Conservation (phyloP, 306 rosid genomes). For the Cucurbita pepo region DNA sequence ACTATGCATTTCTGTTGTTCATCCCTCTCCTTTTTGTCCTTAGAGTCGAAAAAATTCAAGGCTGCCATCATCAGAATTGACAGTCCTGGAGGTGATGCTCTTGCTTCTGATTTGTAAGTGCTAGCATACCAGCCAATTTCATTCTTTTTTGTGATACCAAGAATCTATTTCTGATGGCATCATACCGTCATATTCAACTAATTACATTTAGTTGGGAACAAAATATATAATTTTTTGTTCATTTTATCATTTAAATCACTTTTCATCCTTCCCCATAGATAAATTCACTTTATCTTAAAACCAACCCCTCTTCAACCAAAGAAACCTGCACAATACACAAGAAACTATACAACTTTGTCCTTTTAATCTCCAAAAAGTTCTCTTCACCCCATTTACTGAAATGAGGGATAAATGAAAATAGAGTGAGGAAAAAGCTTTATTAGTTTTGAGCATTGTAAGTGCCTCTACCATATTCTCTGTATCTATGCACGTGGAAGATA, state of each 20-base stretch:
- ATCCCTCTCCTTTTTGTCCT: slow-evolving; percentile 1
- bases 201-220: not conserved
- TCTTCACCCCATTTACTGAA: not conserved
- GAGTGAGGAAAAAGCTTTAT: not conserved
- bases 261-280: not conserved
- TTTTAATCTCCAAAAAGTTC: not conserved
- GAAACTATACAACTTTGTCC: not conserved
- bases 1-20: slow-evolving; percentile 9
- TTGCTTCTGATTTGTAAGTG: slow-evolving; percentile 97
- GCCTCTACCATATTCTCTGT: not conserved
- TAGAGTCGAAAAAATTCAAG: slow-evolving; percentile 71
- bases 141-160: not conserved
- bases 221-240: not conserved
- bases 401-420: not conserved
- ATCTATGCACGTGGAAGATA: not conserved
- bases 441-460: not conserved
- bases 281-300: not conserved
- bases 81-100: slow-evolving; percentile 99
- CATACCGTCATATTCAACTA: not conserved
- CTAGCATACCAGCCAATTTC: slow-evolving; percentile 10
- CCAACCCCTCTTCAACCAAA: not conserved
- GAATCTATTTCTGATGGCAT: not conserved
- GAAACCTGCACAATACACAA: not conserved
- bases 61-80: slow-evolving; percentile 91
- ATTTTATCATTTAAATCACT: not conserved